These are phyloP conservation scores for Casaregolazyma lundiana DNA, from an alignment of 1,139 yeast genomes.

Conservation along the genomic window DNA sequence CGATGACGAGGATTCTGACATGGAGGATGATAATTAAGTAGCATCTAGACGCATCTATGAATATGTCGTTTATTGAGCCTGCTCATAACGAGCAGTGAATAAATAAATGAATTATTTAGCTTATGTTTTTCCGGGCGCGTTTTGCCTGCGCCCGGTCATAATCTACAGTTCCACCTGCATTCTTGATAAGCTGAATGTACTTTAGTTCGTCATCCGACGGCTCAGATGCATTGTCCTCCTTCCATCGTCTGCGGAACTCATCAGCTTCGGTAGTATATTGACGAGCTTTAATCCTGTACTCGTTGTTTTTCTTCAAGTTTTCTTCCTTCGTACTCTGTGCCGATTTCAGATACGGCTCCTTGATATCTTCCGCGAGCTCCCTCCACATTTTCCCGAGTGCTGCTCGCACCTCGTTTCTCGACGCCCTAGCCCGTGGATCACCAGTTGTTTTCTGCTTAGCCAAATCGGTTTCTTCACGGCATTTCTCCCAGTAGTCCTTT, in stretches of 20 bases:
- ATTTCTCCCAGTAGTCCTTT: conserved; percentile 41
- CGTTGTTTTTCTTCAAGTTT: conserved; percentile 34
- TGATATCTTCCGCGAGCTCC: conserved; percentile 36
- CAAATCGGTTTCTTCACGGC: conserved; percentile 36
- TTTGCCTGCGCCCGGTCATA: neutral
- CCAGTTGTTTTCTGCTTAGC: conserved; percentile 30
- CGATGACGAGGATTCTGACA: conserved; percentile 19
- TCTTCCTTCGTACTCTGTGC: conserved; percentile 35
- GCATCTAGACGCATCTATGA: conserved; percentile 1
- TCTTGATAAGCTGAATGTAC: conserved; percentile 18
- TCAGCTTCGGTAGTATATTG: conserved; percentile 39
- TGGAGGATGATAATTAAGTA: conserved; percentile 14
- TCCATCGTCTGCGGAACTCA: conserved; percentile 37
- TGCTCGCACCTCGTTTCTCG: conserved; percentile 41
- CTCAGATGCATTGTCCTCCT: conserved; percentile 33
- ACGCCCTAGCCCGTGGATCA: conserved; percentile 33
- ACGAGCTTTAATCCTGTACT: conserved; percentile 30
- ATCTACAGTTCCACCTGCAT: conserved; percentile 9
- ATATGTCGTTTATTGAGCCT: neutral
- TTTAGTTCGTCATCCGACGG: conserved; percentile 33
- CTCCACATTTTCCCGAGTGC: conserved; percentile 42
- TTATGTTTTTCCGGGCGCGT: neutral
- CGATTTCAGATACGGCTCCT: conserved; percentile 35
- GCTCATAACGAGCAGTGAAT: neutral
- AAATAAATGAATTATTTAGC: neutral